These are phyloP conservation scores for sorghum (Sorghum bicolor) DNA, from an alignment of 176 grass and related monocot species.

Conservation along the genomic window Sorghum_bicolor_NCBIv3 NC_012873.2:60940001-60940500, in stretches of 20 bases:
- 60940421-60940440: conserved; percentile 69
- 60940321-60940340: conserved; percentile 52
- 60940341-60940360: conserved; percentile 76
- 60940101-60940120: conserved; percentile 59
- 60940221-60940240: conserved; percentile 80
- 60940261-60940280: conserved; percentile 55
- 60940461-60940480: conserved; percentile 58
- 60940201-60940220: conserved; percentile 56
- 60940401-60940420: conserved; percentile 57
- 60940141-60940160: conserved; percentile 52
- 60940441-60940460: conserved; percentile 79
- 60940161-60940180: conserved; percentile 58
- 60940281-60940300: conserved; percentile 62
- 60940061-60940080: conserved; percentile 53
- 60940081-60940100: conserved; percentile 46
- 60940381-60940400: conserved; percentile 49
- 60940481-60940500: conserved; percentile 69
- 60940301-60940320: conserved; percentile 62
- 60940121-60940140: conserved; percentile 56
- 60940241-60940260: conserved; percentile 65
- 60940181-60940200: conserved; percentile 64
- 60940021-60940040: conserved; percentile 62
- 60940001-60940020: conserved; percentile 68
- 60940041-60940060: conserved; percentile 43
- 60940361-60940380: conserved; percentile 52